phyloP scores from a whole-genome alignment of 768 basidiomycete genomes.

The Lentinula guzmanii region DNA sequence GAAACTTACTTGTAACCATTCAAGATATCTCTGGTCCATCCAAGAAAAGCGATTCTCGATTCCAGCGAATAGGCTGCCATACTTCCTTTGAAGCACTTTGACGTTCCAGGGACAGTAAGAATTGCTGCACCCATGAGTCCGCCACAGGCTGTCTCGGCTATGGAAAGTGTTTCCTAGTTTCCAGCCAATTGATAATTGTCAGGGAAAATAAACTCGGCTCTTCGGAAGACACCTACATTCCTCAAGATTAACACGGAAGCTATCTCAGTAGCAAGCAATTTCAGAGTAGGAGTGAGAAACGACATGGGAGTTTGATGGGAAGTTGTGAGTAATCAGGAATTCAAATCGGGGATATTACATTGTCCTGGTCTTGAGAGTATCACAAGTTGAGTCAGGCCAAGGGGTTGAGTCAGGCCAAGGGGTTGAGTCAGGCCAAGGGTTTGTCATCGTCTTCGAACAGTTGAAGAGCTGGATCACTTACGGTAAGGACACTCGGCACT shows the following conservation, averaged over 20 bases:
- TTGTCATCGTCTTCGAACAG: too few species aligned
- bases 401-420: too few species aligned
- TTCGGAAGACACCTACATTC: not conserved
- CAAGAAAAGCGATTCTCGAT: constrained; percentile 1
- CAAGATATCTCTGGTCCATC: not conserved
- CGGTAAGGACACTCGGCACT: too few species aligned
- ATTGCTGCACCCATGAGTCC: constrained; percentile 1
- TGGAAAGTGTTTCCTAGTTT: not conserved
- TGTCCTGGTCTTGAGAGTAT: too few species aligned
- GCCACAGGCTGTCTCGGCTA: not conserved
- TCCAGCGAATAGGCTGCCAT: constrained; percentile 1
- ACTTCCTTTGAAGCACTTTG: not conserved
- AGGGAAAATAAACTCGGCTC: not conserved
- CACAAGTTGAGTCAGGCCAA: too few species aligned
- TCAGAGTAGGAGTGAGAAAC: not conserved
- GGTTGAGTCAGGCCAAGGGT: too few species aligned
- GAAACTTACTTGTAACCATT: not conserved
- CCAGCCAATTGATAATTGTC: not conserved
- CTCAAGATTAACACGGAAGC: not conserved
- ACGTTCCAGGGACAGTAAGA: not conserved
- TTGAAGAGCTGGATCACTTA: too few species aligned
- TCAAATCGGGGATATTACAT: not conserved
- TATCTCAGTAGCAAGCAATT: not conserved
- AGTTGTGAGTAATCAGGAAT: not conserved
- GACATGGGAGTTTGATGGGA: not conserved